phyloP scores from a whole-genome alignment of 192 early-diverging fungal genomes.

The Entomortierella beljakovae region DNA sequence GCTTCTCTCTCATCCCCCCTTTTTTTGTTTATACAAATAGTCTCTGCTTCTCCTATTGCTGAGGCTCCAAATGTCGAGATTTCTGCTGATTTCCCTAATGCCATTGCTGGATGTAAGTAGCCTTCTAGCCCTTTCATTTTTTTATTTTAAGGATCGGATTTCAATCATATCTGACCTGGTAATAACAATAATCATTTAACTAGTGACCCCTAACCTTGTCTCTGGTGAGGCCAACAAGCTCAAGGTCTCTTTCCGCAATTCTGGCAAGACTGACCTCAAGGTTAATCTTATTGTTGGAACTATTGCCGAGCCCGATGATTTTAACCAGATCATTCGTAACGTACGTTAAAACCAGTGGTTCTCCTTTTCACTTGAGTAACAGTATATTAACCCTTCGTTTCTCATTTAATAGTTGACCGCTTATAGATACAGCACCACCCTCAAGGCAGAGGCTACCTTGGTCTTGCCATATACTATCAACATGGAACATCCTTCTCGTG shows the following conservation, averaged over 20 bases:
- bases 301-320: constrained; percentile 41
- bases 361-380: too few species aligned
- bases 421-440: constrained; percentile 44
- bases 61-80: constrained; percentile 29
- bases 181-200: neutral
- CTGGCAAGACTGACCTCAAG: constrained; percentile 54
- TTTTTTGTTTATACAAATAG: too few species aligned
- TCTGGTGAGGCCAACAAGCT: constrained; percentile 51
- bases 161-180: neutral
- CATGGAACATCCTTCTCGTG: constrained; percentile 45
- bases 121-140: neutral
- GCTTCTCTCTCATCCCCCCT: neutral
- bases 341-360: constrained; percentile 17
- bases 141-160: neutral
- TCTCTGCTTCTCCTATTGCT: constrained; percentile 27
- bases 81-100: constrained; percentile 50
- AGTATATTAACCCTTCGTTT: neutral
- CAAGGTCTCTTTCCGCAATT: constrained; percentile 47
- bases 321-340: constrained; percentile 49
- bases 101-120: constrained; percentile 50
- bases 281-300: constrained; percentile 45
- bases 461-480: constrained; percentile 48
- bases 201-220: constrained; percentile 46
- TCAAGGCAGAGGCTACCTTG: constrained; percentile 49
- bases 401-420: constrained; percentile 32